These are phyloP conservation scores for Uncinocarpus reesii DNA, from an alignment of 2,329 filamentous ascomycete genomes.

Conservation along the genomic window DNA sequence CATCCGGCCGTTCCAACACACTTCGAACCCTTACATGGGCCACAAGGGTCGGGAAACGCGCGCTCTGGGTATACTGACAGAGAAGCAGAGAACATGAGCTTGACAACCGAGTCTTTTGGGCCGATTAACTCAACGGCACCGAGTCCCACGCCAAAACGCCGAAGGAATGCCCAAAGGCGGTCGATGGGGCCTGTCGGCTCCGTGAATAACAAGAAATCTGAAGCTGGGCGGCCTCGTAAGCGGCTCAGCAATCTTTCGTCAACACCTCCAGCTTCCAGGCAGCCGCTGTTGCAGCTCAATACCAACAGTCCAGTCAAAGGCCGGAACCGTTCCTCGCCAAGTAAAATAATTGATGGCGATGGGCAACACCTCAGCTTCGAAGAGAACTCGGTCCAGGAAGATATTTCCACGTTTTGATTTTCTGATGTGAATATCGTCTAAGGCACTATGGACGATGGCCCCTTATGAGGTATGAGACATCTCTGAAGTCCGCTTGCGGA, in stretches of 20 bases:
- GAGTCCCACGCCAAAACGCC: conserved; percentile 24
- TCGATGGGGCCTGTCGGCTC: background rate
- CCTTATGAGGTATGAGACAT: too few relatives aligned
- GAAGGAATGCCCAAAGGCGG: conserved; percentile 16
- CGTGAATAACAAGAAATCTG: background rate
- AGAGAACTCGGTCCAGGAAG: background rate
- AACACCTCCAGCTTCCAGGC: background rate
- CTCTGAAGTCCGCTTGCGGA: too few relatives aligned
- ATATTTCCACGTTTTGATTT: background rate
- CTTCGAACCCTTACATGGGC: background rate
- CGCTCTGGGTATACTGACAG: background rate
- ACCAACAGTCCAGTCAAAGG: background rate
- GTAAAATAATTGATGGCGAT: background rate
- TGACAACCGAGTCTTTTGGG: conserved; percentile 19
- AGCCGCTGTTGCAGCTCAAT: background rate
- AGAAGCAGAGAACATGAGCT: background rate
- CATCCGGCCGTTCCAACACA: background rate
- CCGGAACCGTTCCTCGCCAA: background rate
- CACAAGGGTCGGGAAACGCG: background rate
- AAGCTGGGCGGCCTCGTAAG: background rate
- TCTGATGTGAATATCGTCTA: background rate
- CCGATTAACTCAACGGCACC: conserved; percentile 19
- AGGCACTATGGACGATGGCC: too few relatives aligned
- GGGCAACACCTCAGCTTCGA: background rate
- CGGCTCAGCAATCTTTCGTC: background rate